Base-by-base conservation (phyloP, 2,329 filamentous ascomycete species). In the Celoporthe dispersa region DNA sequence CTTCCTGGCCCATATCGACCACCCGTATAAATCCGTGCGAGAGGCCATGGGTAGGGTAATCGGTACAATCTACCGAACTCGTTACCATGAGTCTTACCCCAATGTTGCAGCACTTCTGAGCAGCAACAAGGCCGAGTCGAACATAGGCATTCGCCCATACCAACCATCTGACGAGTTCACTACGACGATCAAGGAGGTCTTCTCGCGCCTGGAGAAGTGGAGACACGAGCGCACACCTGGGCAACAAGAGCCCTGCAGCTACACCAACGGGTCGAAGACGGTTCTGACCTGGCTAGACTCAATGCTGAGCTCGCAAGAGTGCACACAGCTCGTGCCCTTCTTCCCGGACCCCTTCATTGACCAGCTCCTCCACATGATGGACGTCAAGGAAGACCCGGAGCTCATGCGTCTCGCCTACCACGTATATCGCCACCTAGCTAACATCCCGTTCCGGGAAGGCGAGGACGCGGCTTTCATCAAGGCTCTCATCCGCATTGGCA, bases 321-420 rank as follows among this genome's bases (percentile, higher is more conserved):
- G 96, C 81, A 97, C 90, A 0, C 92, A 96, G 77, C 88, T 99
- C 19, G 89, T 97, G 25, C 90, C 91, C 3, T 98, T 98, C 86
- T 98, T 99, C 84, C 92, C 94, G 0, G 87, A 92, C 48, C 86
- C 92, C 0, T 95, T 98, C 77, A 96, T 97, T 79, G 93, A 96
- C 76, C 93, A 98, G 79, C 88, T 99, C 19, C 84, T 99, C 66
- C 94, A 99, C 84, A 99, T 99, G 96, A 99, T 99, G 95, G 96
- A 99, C 77, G 94, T 99, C 79, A 98, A 98, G 80, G 96, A 99
- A 80, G 96, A 99, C 76, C 94, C 94, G 0, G 97, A 99, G 80
- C 87, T 99, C 2, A 97, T 98, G 85, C 91, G 92, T 12, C 87
- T 98, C 11, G 95, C 96, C 0, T 99, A 98, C 78, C 94, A 97